Percentiles rank a stretch among this genome's conserved stretches.
These are phyloP conservation scores for Voacanga thouarsii DNA, from an alignment of 257 asterid species.

Conservation along the genomic window DNA sequence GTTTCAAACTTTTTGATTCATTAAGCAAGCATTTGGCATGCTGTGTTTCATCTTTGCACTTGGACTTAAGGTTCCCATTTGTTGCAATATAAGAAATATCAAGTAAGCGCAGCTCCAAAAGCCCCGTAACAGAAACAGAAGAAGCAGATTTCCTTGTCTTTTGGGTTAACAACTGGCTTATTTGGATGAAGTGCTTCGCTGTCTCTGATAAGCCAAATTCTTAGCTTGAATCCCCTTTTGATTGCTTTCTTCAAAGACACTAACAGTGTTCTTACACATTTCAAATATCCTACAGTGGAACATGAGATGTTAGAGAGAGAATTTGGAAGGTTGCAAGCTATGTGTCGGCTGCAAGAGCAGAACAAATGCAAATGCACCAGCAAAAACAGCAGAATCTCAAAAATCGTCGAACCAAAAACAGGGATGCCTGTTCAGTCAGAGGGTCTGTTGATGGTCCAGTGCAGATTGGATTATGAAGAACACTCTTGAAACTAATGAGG, in stretches of 20 bases:
- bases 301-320: slow-evolving; percentile 87
- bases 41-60: neutral
- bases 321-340: slow-evolving; percentile 62
- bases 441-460: slow-evolving; percentile 31
- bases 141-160: no score
- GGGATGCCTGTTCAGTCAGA: slow-evolving; percentile 38
- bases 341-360: slow-evolving; percentile 54
- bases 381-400: slow-evolving; percentile 41
- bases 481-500: slow-evolving; percentile 1
- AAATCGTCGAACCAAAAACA: slow-evolving; percentile 51
- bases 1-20: neutral
- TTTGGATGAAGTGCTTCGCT: no score
- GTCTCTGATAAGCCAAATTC: neutral
- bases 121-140: neutral
- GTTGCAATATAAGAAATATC: neutral
- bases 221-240: neutral
- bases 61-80: neutral
- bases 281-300: slow-evolving; percentile 50
- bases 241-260: neutral
- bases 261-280: slow-evolving; percentile 5
- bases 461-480: slow-evolving; percentile 17
- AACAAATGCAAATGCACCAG: slow-evolving; percentile 45
- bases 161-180: neutral
- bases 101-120: neutral
- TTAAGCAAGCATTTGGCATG: neutral